Evolutionary conservation across 148 eudicot genomes (phyloP), one percentile per base, ranked within the genome.

Genomic region (Rhododendron molle): DNA sequence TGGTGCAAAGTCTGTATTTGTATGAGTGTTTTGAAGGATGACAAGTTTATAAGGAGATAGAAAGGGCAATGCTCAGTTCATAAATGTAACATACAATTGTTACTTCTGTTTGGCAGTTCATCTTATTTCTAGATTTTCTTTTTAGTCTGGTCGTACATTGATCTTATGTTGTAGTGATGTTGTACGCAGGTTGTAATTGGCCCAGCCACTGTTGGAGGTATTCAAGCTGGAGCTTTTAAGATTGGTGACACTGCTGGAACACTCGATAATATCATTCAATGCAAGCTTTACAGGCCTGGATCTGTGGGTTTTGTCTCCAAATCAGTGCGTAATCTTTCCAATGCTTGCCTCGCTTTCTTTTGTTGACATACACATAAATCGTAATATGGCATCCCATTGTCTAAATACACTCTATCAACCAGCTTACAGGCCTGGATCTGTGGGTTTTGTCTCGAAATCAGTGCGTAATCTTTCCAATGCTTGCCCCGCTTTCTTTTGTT

Each of bases 171-270:
- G 81, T 83, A 18, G 36, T 80, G 54, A n/a, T 32, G 23, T 0
- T 67, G 34, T 86, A 82, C 74, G 84, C 87, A 97, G 99, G 96
- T 97, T 88, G 92, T 97, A 81, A 90, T 97, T 89, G 99, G 99
- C 30, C 98, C 98, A 69, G 98, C 99, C 60, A 97, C 99, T 30
- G 99, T 97, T 81, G 98, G 99, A 83, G 99, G 99, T 76, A 85
- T 97, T 90, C 98, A 95, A 91, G 98, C 99, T 86, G 99, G 99
- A 87, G 98, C 99, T 60, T 97, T 97, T 85, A 97, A 93, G 91
- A 97, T 95, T 86, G 99, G 98, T 86, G 99, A 97, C 91, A 97
- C 99, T 86, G 98, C 98, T 80, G 98, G 98, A 87, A 94, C 98
- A 83, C 92, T 94, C 65, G 99, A 97, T 85, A 97, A 97, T 83